A percentile compares a stretch with the other conserved stretches of the same genome.
These are phyloP conservation scores for Avena sativa DNA, from an alignment of 176 grass and related monocot genomes.

Conservation along the genomic window DNA sequence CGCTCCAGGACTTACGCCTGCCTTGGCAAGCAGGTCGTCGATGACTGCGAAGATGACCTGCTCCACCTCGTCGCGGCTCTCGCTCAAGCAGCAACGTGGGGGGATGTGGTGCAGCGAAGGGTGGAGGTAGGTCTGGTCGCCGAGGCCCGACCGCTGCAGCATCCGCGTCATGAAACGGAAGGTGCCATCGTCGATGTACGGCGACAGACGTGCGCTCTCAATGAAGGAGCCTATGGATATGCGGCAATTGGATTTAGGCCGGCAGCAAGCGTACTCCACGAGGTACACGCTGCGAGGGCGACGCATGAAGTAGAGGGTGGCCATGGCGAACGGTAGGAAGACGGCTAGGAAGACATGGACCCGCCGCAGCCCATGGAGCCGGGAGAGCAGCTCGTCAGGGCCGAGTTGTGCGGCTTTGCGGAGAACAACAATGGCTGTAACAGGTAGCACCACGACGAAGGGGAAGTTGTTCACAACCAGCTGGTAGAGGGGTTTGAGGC, in stretches of 20 bases:
- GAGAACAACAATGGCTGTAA: background rate
- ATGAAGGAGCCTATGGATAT: background rate
- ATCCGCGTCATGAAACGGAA: slow-evolving; percentile 24
- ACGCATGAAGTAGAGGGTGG: slow-evolving; percentile 1
- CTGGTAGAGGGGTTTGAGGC: background rate
- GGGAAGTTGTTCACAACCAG: slow-evolving; percentile 28
- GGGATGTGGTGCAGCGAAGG: background rate
- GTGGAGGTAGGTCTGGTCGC: slow-evolving; percentile 31
- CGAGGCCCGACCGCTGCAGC: slow-evolving; percentile 42
- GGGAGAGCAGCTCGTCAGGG: background rate
- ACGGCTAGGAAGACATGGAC: background rate
- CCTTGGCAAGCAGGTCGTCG: slow-evolving; percentile 38
- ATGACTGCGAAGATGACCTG: slow-evolving; percentile 32
- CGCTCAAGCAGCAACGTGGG: background rate
- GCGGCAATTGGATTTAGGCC: slow-evolving; percentile 11
- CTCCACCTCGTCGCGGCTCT: slow-evolving; percentile 1
- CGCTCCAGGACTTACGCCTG: background rate
- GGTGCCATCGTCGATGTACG: background rate
- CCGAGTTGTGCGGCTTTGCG: background rate
- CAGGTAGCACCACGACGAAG: background rate
- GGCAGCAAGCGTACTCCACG: slow-evolving; percentile 49
- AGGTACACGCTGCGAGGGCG: slow-evolving; percentile 34
- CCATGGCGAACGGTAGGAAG: background rate
- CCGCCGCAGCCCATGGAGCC: background rate
- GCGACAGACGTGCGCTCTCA: background rate